These are phyloP conservation scores for Penicillium sp. DNA, from an alignment of 2,329 filamentous ascomycete genomes.

Conservation along the genomic window DNA sequence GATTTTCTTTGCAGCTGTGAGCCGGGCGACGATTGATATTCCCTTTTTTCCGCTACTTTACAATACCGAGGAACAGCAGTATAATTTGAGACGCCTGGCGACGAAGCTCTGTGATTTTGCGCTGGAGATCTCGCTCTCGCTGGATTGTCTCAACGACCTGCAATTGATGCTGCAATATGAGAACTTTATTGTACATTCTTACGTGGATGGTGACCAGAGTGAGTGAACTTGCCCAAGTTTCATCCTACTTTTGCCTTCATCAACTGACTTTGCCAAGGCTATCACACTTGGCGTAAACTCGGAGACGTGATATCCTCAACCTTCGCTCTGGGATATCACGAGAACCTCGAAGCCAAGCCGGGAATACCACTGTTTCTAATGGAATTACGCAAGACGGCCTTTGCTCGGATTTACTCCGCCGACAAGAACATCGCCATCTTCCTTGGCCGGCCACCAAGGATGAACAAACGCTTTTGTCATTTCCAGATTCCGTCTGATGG, in stretches of 20 bases:
- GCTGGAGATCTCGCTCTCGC: slow-evolving; percentile 38
- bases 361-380: slow-evolving; percentile 39
- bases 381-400: slow-evolving; percentile 42
- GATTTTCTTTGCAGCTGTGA: slow-evolving; percentile 40
- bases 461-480: slow-evolving; percentile 44
- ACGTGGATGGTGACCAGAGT: slow-evolving; percentile 50
- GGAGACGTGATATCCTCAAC: slow-evolving; percentile 52
- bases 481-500: slow-evolving; percentile 34
- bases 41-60: slow-evolving; percentile 33
- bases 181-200: slow-evolving; percentile 50
- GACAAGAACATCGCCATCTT: slow-evolving; percentile 54
- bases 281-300: slow-evolving; percentile 49
- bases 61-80: slow-evolving; percentile 27
- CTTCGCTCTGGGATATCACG: slow-evolving; percentile 51
- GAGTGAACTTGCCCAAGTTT: slow-evolving; percentile 10
- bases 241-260: not conserved
- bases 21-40: slow-evolving; percentile 38
- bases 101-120: slow-evolving; percentile 37
- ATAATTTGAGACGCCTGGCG: slow-evolving; percentile 26
- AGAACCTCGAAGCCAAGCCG: slow-evolving; percentile 36
- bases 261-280: slow-evolving; percentile 34
- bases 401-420: slow-evolving; percentile 47
- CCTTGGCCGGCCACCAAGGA: slow-evolving; percentile 50
- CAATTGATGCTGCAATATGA: slow-evolving; percentile 51
- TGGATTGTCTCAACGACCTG: slow-evolving; percentile 46